Base-by-base conservation (phyloP, 2,329 filamentous ascomycete genomes). In the Decorospora gaudefroyi region DNA sequence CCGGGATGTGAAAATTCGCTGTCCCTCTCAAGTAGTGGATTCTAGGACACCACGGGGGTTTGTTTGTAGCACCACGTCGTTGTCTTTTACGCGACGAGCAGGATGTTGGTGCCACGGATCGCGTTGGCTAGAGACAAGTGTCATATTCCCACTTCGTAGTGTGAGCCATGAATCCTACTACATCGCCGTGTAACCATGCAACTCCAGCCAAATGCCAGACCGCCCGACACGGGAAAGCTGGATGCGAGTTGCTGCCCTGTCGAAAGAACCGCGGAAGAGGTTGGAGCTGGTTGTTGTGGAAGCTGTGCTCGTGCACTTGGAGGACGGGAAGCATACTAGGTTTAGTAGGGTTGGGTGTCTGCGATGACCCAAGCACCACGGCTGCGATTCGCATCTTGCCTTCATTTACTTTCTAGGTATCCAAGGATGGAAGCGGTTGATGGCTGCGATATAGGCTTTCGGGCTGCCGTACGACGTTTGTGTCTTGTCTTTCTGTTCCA, bases 71-170 rank as follows among this genome's bases (percentile, higher is more conserved):
- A 0, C 69, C 72, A 1, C 71, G 12, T 78, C 81, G 65, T 84
- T 76, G 55, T 85, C 79, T 63, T 82, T 78, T 16, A n/a, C n/a
- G 83, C 69, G 3, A 83, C 66, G n/a, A 82, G 73, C 4, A 83
- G 69, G 2, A 78, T 62, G 42, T 81, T 80, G 0, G 55, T 57
- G 8, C 46, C 44, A 12, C 70, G 53, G 2, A 74, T 77, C 2
- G 72, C 72, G 33, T 79, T 78, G 28, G 69, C 60, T 58, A 84
- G 82, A 0, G 76, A 74, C 13, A 84, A n/a, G 71, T 0, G 73
- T 72, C 3, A 69, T 56, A 1, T 67, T 70, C 2, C 71, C 68
- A 2, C 62, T 53, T 1, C 58, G 56, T 6, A 59, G 31, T 3
- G 73, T 72, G 0, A 80, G 70, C 62, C 74, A 78, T 0, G 80